Base-by-base conservation (phyloP, 2,329 filamentous ascomycete genomes). In the Hawksworthiomyces lignivorus region DNA sequence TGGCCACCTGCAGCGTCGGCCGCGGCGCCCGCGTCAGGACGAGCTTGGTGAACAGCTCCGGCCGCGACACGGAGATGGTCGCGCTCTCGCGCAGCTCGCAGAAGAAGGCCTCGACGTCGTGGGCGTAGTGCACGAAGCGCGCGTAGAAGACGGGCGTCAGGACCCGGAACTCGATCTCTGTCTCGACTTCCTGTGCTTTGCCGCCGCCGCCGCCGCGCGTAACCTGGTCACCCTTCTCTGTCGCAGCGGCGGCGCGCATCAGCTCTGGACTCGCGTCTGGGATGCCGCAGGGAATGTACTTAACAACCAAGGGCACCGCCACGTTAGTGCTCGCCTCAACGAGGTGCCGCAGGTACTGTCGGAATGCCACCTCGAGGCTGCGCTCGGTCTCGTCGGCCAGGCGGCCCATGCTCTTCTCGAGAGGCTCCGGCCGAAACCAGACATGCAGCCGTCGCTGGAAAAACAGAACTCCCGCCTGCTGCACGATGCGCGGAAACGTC, bases 141-240 rank as follows among this genome's bases (percentile, higher is more conserved):
- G 73, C 69, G 61, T 87, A 87, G 54, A 87, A 87, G 0, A 63
- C 65, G 1, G 82, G 81, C 0, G 77, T 81, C 17, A 82, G 57
- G 5, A 85, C 63, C 40, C 70, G 71, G 36, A 85, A 61, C 32
- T 74, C 72, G 6, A 83, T 38, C 18, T 68, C 60, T 7, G 37
- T 29, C 14, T 34, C 15, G 2, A 5, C 30, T 9, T 21, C 3
- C 46, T 38, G 11, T 36, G 50, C 40, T 2, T 51, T 39, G 4
- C 8, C 12, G 24, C 8, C 24, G 24, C 24, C 24, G 24, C 8
- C 8, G 8, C 8, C 24, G 8, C 24, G 24, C 24, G 24, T 26
- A 8, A 38, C 20, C 4, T 12, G 24, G 12, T 5, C 31, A 2
- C 12, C 22, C 4, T 38, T 28, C 14, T 11, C 21, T 22, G 26